Percentiles rank a stretch among this genome's conserved stretches.
Conservation (phyloP, 345 rosid species). For the Laguncularia racemosa region DNA sequence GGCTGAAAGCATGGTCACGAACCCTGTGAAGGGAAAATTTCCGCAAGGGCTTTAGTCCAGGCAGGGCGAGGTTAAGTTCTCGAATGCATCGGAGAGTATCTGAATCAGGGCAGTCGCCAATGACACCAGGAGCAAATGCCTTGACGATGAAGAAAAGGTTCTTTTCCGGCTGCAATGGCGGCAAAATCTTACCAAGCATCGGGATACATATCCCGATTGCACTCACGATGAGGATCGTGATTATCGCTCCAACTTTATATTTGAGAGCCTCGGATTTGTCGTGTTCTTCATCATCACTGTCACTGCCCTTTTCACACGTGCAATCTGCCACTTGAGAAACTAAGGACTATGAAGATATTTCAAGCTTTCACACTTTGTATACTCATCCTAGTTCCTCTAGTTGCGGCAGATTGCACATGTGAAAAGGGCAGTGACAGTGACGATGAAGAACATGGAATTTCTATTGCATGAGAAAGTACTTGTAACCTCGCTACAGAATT, state of each 20-base stretch:
- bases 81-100: constrained; percentile 45
- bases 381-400: too few species aligned
- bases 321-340: constrained; percentile 8
- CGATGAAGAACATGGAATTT: not conserved
- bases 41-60: constrained; percentile 37
- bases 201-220: constrained; percentile 40
- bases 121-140: constrained; percentile 51
- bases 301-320: constrained; percentile 10
- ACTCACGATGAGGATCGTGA: constrained; percentile 29
- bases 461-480: too few species aligned
- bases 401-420: constrained; percentile 16
- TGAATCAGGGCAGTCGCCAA: constrained; percentile 44
- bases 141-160: constrained; percentile 35
- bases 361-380: too few species aligned
- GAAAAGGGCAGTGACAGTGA: not conserved
- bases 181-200: constrained; percentile 19
- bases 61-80: constrained; percentile 37
- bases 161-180: constrained; percentile 27
- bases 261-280: constrained; percentile 10
- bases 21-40: constrained; percentile 38
- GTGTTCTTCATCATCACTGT: not conserved
- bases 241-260: constrained; percentile 30
- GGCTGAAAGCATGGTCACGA: constrained; percentile 38
- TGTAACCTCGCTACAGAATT: too few species aligned
- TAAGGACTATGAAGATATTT: too few species aligned